These are phyloP conservation scores for Globisporangium yorkense DNA, from an alignment of 352 stramenopile species.

Conservation along the genomic window DNA sequence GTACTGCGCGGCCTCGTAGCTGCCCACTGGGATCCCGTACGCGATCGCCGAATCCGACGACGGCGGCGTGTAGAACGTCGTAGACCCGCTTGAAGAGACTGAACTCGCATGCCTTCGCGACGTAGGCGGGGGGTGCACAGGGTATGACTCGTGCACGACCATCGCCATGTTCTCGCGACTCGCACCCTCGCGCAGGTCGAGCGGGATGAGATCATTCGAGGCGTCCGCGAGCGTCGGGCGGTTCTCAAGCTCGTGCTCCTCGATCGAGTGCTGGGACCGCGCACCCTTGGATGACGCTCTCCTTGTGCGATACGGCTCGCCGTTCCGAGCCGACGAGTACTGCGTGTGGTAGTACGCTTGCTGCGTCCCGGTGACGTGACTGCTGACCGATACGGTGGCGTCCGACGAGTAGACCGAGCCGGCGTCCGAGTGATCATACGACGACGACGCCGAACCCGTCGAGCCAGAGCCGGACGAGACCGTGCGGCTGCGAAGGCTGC, in stretches of 20 bases:
- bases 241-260: background rate
- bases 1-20: constrained; percentile 5
- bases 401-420: constrained; percentile 8
- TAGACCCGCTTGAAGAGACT: background rate
- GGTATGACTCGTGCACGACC: constrained; percentile 6
- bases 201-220: constrained; percentile 13
- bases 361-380: constrained; percentile 1
- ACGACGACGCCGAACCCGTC: constrained; percentile 3
- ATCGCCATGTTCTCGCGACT: constrained; percentile 8
- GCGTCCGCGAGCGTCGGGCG: constrained; percentile 6
- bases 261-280: background rate
- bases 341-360: constrained; percentile 13
- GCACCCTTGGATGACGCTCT: background rate
- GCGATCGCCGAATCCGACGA: constrained; percentile 1
- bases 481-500: background rate
- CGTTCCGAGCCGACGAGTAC: background rate
- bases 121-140: background rate
- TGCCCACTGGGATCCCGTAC: constrained; percentile 3
- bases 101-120: background rate
- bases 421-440: constrained; percentile 7
- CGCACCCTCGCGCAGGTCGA: background rate
- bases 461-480: background rate
- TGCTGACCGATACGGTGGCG: background rate
- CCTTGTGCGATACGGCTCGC: background rate
- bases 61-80: constrained; percentile 7